These are phyloP conservation scores for Effrenium voratum DNA, from an alignment of 73 alveolate genomes.

Conservation along the genomic window DNA sequence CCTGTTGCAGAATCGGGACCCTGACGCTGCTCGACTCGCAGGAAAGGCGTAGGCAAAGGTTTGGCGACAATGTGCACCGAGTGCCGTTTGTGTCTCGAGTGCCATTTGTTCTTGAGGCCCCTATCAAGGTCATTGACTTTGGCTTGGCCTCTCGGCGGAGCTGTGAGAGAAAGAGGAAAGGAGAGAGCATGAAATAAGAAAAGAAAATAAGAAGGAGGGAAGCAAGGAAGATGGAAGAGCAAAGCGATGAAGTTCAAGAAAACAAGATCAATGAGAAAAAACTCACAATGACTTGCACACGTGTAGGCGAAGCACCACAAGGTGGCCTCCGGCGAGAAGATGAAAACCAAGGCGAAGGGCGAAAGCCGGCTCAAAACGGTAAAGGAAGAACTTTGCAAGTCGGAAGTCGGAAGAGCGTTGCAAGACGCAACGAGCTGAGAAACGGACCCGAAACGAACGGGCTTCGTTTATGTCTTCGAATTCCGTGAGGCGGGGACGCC, in stretches of 20 bases:
- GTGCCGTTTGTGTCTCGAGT: background rate
- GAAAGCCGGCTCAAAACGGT: too few relatives aligned
- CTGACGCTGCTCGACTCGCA: too few relatives aligned
- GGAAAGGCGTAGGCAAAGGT: too few relatives aligned
- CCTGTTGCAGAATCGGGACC: constrained; percentile 35
- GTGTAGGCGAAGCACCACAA: constrained; percentile 47
- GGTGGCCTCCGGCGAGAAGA: constrained; percentile 91
- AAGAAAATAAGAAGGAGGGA: too few relatives aligned
- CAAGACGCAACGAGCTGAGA: background rate
- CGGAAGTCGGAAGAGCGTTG: too few relatives aligned
- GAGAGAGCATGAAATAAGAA: too few relatives aligned
- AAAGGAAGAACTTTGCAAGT: too few relatives aligned
- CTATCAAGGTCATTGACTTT: constrained; percentile 56
- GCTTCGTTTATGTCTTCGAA: background rate
- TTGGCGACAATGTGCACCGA: too few relatives aligned
- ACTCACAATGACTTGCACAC: background rate
- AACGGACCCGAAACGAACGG: background rate
- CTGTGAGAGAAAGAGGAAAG: background rate
- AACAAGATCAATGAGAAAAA: too few relatives aligned
- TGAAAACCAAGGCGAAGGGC: constrained; percentile 63
- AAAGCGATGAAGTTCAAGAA: too few relatives aligned
- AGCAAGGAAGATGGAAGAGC: too few relatives aligned
- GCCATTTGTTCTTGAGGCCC: background rate
- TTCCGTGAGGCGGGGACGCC: constrained; percentile 59
- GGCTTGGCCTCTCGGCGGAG: constrained; percentile 31